A percentile compares a stretch with the other conserved stretches of the same genome.
Conservation (phyloP, 495 filamentous ascomycete genomes). For the Xylaria bambusicola region DNA sequence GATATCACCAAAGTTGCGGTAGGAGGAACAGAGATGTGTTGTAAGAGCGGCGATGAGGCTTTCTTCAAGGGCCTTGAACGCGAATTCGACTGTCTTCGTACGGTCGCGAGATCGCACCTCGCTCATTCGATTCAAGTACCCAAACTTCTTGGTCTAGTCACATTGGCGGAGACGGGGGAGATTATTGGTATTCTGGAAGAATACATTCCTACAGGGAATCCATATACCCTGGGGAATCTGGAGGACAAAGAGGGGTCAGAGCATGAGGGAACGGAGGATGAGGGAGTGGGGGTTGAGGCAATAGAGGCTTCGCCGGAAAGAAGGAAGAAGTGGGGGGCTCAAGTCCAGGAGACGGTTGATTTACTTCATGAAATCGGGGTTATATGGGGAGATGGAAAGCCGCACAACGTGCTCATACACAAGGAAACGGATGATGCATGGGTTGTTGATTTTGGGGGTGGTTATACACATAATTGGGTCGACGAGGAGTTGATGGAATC, state of each 20-base stretch:
- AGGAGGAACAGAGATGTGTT: too few species aligned
- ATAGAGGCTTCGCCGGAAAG: constrained; percentile 12
- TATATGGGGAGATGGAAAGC: constrained; percentile 15
- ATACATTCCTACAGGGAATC: constrained; percentile 11
- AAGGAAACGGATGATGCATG: constrained; percentile 18
- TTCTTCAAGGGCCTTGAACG: too few species aligned
- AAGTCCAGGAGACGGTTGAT: neutral
- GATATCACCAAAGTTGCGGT: too few species aligned
- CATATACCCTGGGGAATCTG: constrained; percentile 4
- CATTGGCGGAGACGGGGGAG: neutral
- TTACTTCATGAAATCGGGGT: constrained; percentile 8
- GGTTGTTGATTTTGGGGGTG: constrained; percentile 1
- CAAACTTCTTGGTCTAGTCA: constrained; percentile 16
- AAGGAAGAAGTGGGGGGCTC: too few species aligned
- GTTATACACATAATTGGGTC: neutral
- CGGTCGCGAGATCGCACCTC: too few species aligned
- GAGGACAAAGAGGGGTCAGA: neutral
- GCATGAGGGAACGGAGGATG: too few species aligned
- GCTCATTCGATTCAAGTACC: constrained; percentile 18
- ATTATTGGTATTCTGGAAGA: constrained; percentile 19
- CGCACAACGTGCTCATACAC: constrained; percentile 17
- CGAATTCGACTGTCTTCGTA: too few species aligned
- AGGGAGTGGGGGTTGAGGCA: constrained; percentile 3
- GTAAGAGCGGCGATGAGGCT: too few species aligned
- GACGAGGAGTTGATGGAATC: constrained; percentile 12